Evolutionary conservation across 1,284 basidiomycete species (phyloP).

Genomic region (Butyriboletus appendiculatus): DNA sequence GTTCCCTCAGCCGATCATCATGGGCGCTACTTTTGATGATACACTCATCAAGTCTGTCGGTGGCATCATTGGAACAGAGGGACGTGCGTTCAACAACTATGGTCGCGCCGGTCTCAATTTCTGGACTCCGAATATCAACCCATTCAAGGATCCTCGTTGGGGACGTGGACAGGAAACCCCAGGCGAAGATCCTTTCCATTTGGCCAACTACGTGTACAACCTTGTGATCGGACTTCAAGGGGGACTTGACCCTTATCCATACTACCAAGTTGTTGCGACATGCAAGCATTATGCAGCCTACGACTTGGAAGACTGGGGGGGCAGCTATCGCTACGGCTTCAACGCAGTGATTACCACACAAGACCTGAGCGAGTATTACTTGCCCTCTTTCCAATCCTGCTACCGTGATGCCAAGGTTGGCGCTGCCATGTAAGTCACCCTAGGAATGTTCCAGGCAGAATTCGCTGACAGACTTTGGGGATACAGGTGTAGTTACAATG

Average conservation of each 20-base stretch:
- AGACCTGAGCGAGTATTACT: slow-evolving; percentile 56
- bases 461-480: not conserved
- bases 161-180: slow-evolving; percentile 62
- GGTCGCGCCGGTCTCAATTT: slow-evolving; percentile 53
- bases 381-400: slow-evolving; percentile 55
- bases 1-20: no score
- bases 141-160: slow-evolving; percentile 63
- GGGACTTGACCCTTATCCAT: slow-evolving; percentile 51
- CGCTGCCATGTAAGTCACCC: slow-evolving; percentile 44
- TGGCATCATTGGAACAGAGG: no score
- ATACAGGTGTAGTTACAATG: slow-evolving; percentile 52
- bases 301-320: slow-evolving; percentile 57
- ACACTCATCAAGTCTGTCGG: no score
- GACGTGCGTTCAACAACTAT: no score
- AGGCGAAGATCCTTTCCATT: slow-evolving; percentile 57
- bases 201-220: slow-evolving; percentile 53
- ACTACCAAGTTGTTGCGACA: slow-evolving; percentile 52
- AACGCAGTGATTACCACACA: slow-evolving; percentile 55
- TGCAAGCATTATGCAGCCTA: slow-evolving; percentile 63
- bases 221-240: slow-evolving; percentile 57
- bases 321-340: slow-evolving; percentile 48
- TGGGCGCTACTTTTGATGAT: no score
- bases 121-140: slow-evolving; percentile 62
- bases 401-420: slow-evolving; percentile 58
- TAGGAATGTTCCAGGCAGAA: no score